phyloP scores from a whole-genome alignment of 495 filamentous ascomycete genomes.

The Penicillium cosmopolitanum region DNA sequence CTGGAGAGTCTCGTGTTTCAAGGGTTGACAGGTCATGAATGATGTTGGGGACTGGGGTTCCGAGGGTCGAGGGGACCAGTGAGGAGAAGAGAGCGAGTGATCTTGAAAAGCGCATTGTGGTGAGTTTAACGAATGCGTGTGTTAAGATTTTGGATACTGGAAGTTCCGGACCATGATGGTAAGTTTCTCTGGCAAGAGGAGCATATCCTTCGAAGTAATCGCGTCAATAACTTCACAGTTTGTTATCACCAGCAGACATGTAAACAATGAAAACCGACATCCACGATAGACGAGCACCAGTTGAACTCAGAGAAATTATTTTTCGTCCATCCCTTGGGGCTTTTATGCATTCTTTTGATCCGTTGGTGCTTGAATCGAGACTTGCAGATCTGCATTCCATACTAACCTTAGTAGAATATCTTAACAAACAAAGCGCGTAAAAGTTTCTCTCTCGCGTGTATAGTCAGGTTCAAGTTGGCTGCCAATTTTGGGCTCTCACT shows the following conservation, averaged over 20 bases:
- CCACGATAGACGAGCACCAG: too few relatives aligned
- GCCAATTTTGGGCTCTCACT: too few relatives aligned
- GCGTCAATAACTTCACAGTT: too few relatives aligned
- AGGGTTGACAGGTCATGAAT: not conserved
- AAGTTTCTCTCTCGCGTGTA: too few relatives aligned
- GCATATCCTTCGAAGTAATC: too few relatives aligned
- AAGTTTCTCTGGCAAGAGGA: too few relatives aligned
- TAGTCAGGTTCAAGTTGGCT: too few relatives aligned
- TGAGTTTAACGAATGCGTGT: too few relatives aligned
- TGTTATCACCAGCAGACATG: too few relatives aligned
- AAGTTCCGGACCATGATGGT: too few relatives aligned
- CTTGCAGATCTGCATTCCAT: not conserved
- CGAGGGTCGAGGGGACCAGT: not conserved
- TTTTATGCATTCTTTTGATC: not conserved
- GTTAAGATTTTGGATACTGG: too few relatives aligned
- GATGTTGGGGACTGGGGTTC: not conserved
- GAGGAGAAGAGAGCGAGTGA: not conserved
- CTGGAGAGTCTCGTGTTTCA: not conserved
- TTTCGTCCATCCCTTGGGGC: not conserved
- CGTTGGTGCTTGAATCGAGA: not conserved
- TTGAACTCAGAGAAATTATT: not conserved
- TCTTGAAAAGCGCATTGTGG: not conserved
- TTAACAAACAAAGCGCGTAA: too few relatives aligned
- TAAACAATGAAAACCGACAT: not conserved
- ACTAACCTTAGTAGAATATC: not conserved